Conservation (phyloP, 257 asterid genomes). For the Orobanche coerulescens region DNA sequence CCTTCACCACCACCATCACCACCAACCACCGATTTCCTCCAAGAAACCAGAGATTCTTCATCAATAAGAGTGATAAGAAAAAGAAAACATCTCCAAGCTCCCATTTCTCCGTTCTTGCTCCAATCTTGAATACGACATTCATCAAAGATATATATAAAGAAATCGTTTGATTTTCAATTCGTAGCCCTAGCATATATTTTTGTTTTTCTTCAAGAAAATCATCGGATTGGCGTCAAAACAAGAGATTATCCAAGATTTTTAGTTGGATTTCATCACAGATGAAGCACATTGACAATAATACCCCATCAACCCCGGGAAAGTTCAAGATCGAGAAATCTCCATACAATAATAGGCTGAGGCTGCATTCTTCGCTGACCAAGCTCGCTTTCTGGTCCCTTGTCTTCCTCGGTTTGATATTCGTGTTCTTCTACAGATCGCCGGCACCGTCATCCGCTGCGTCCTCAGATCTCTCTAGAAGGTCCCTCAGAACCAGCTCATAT, state of each 20-base stretch:
- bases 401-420: slow-evolving; percentile 71
- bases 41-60: slow-evolving; percentile 51
- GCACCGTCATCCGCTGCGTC: slow-evolving; percentile 39
- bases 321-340: slow-evolving; percentile 94
- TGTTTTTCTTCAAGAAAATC: slow-evolving; percentile 11
- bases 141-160: not conserved
- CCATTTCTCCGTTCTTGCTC: slow-evolving; percentile 16
- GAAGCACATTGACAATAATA: slow-evolving; percentile 66
- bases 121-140: slow-evolving; percentile 23
- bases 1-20: slow-evolving; percentile 32
- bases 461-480: slow-evolving; percentile 82
- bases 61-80: slow-evolving; percentile 23
- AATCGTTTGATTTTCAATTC: not conserved
- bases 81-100: slow-evolving; percentile 17
- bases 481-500: slow-evolving; percentile 59
- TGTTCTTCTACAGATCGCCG: slow-evolving; percentile 73
- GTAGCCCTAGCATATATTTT: slow-evolving; percentile 30
- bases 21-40: slow-evolving; percentile 37
- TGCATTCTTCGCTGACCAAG: slow-evolving; percentile 68
- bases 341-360: slow-evolving; percentile 51
- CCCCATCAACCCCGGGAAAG: slow-evolving; percentile 84
- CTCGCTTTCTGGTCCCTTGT: slow-evolving; percentile 85
- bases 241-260: slow-evolving; percentile 20
- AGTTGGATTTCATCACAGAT: slow-evolving; percentile 30
- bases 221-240: slow-evolving; percentile 19